A percentile compares a stretch with the other conserved stretches of the same genome.
Evolutionary conservation across 768 basidiomycete species (phyloP).

Genomic region (Zangia roseola): DNA sequence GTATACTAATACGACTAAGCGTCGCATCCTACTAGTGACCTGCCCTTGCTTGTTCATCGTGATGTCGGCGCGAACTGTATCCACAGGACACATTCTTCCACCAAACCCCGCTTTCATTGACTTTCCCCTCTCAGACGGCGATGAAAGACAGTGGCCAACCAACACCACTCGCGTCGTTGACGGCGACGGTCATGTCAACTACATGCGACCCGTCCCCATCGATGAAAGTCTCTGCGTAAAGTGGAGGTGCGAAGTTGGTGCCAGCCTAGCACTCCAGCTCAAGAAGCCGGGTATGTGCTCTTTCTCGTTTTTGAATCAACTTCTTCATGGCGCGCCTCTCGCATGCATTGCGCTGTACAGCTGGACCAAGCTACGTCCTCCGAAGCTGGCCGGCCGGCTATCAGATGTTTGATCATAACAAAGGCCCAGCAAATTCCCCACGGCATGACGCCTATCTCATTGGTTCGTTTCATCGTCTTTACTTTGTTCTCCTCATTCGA

Average conservation of each 20-base stretch:
- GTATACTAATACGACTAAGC: constrained; percentile 14
- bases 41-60: not conserved
- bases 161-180: constrained; percentile 56
- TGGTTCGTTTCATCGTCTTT: constrained; percentile 43
- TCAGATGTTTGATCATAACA: constrained; percentile 71
- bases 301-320: not conserved
- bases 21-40: constrained; percentile 1
- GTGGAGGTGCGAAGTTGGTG: constrained; percentile 53
- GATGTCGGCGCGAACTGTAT: constrained; percentile 23
- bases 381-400: constrained; percentile 67
- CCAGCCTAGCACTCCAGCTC: constrained; percentile 42
- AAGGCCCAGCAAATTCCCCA: constrained; percentile 51
- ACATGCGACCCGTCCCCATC: constrained; percentile 52
- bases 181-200: constrained; percentile 67
- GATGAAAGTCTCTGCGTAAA: constrained; percentile 52
- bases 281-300: constrained; percentile 48
- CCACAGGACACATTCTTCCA: constrained; percentile 39
- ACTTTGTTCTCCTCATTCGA: not conserved
- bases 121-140: constrained; percentile 64
- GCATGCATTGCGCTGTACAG: constrained; percentile 31
- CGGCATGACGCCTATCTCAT: constrained; percentile 79
- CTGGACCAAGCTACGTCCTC: constrained; percentile 56
- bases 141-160: constrained; percentile 50
- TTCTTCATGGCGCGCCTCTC: not conserved
- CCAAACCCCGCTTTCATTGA: constrained; percentile 53